Conservation (phyloP, 257 asterid genomes). For the Lycium barbarum region DNA sequence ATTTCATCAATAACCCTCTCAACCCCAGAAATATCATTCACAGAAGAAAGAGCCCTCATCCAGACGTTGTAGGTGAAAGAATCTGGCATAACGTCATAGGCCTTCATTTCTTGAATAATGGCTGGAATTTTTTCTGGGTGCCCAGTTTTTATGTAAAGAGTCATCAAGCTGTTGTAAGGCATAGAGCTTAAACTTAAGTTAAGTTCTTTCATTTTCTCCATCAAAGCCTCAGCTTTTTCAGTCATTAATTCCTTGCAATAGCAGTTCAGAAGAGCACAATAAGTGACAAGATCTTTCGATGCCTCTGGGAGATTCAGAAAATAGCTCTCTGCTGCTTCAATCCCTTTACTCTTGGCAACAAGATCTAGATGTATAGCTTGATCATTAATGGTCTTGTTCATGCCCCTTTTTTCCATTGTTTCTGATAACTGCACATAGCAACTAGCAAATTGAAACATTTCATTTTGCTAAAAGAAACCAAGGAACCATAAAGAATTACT, state of each 20-base stretch:
- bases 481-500: not conserved
- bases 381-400: slow-evolving; percentile 88
- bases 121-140: slow-evolving; percentile 64
- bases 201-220: slow-evolving; percentile 91
- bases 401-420: slow-evolving; percentile 77
- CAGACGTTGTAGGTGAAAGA: slow-evolving; percentile 81
- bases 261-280: slow-evolving; percentile 88
- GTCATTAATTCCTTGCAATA: slow-evolving; percentile 83
- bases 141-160: slow-evolving; percentile 67
- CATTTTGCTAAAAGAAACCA: not conserved
- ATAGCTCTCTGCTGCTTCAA: slow-evolving; percentile 77
- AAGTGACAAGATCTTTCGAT: slow-evolving; percentile 73
- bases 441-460: not conserved
- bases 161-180: slow-evolving; percentile 93
- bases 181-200: slow-evolving; percentile 69
- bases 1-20: slow-evolving; percentile 94
- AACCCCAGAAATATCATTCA: slow-evolving; percentile 69
- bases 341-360: slow-evolving; percentile 72
- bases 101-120: slow-evolving; percentile 88
- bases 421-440: slow-evolving; percentile 73
- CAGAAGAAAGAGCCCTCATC: slow-evolving; percentile 97
- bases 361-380: slow-evolving; percentile 92
- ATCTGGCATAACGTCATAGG: slow-evolving; percentile 68
- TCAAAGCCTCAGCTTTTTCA: slow-evolving; percentile 67
- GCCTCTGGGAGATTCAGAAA: slow-evolving; percentile 75